Evolutionary conservation across 306 rosid genomes (phyloP), one percentile per base, ranked within the genome.

Genomic region (Arachis hypogaea): DNA sequence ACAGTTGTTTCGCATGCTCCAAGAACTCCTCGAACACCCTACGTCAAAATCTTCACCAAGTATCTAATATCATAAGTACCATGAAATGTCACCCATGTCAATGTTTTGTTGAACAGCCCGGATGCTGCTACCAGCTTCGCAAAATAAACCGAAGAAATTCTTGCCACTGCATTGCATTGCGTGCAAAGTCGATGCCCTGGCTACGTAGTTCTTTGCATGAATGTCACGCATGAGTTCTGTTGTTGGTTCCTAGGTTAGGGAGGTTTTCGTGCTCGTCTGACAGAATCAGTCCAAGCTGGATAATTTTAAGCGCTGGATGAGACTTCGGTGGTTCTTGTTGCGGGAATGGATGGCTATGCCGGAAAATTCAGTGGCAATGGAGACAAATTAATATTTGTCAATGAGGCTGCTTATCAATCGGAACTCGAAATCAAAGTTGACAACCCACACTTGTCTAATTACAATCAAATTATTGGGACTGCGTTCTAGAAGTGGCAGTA

Each of bases 291-390:
- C 97, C 93, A 2, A 91, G 81, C 68, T 91, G 93, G 75, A 91
- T 84, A 54, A 91, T 92, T 28, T 73, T 87, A 73, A 91, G 85
- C 7, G 81, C 73, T 6, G 95, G 0, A 56, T 79, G 46, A 84
- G 83, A 0, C 11, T 71, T 3, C 51, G 79, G 68, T 46, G 11
- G 77, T 70, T 49, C 69, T 72, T 70, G 0, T 44, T 63, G 0
- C 16, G 67, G 0, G 87, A 86, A 0, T 89, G 85, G 65, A 74
- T 67, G 28, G 89, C 52, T 0, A 87, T 57, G 1, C 95, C 97
- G 4, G 97, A 95, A 22, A 92, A 89, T 6, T 92, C 97, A 0
- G 95, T 91, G 28, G 89, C 97, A 87, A 91, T 87, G 16, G 97
- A 89, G 45, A 91, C 76, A 46, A 64, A 77, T 28, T 88, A 87